These are phyloP conservation scores for Acaromyces ingoldii DNA, from an alignment of 1,284 basidiomycete genomes.

Conservation along the genomic window DNA sequence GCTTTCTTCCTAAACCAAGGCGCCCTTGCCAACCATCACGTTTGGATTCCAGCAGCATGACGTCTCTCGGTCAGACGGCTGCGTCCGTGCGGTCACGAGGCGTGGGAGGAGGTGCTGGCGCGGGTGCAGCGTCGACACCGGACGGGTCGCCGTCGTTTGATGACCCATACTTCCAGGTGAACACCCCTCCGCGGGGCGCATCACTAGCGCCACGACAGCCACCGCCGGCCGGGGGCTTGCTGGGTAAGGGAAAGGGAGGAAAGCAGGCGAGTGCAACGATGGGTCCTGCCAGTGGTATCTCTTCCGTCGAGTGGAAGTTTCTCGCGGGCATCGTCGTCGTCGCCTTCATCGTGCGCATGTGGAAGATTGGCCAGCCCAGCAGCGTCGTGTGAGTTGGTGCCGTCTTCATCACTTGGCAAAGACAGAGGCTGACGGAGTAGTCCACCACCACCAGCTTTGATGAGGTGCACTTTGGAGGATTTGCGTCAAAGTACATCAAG, in stretches of 20 bases:
- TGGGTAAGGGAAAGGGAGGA: neutral
- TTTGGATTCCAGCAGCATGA: conserved; percentile 19
- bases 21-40: no score
- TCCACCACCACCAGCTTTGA: conserved; percentile 26
- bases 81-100: conserved; percentile 24
- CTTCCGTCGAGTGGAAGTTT: conserved; percentile 4
- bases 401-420: neutral
- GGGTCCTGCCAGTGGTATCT: no score
- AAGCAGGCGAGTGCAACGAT: neutral
- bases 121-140: neutral
- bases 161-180: neutral
- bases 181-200: neutral
- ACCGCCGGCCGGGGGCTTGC: neutral
- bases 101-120: neutral
- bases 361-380: conserved; percentile 39
- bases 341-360: conserved; percentile 33
- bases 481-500: conserved; percentile 81
- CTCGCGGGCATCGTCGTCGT: conserved; percentile 17
- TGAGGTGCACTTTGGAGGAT: conserved; percentile 50
- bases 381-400: conserved; percentile 36
- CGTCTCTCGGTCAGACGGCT: conserved; percentile 24
- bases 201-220: neutral
- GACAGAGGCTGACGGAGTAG: neutral
- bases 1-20: no score
- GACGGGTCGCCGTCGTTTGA: no score